A percentile compares a stretch with the other conserved stretches of the same genome.
phyloP scores from a whole-genome alignment of 1,284 basidiomycete genomes.

The Spongispora temasekensis region DNA sequence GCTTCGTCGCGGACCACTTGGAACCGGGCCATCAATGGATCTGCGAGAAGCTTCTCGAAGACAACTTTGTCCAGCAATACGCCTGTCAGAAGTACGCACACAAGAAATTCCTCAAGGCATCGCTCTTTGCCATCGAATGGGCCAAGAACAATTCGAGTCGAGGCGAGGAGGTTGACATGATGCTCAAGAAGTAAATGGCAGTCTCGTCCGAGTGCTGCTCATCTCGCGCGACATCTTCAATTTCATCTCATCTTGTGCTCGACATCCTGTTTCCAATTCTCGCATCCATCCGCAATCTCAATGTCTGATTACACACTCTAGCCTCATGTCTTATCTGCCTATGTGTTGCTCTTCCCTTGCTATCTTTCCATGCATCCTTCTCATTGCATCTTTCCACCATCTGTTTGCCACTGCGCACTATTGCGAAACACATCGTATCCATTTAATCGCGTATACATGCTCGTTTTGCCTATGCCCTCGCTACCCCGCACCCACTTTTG shows the following conservation, averaged over 20 bases:
- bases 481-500: constrained; percentile 18
- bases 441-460: constrained; percentile 38
- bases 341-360: constrained; percentile 39
- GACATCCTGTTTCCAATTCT: constrained; percentile 39
- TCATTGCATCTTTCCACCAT: constrained; percentile 25
- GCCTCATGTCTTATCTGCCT: constrained; percentile 37
- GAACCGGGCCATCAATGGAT: constrained; percentile 82
- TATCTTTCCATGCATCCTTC: constrained; percentile 34
- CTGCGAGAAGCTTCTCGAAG: constrained; percentile 82
- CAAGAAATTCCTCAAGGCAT: constrained; percentile 95
- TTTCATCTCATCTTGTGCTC: constrained; percentile 38
- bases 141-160: constrained; percentile 46
- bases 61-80: constrained; percentile 82
- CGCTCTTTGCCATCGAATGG: constrained; percentile 72
- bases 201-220: constrained; percentile 19
- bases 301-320: constrained; percentile 42
- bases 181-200: constrained; percentile 48
- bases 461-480: constrained; percentile 33
- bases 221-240: constrained; percentile 29
- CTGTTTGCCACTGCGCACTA: constrained; percentile 33
- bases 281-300: constrained; percentile 38
- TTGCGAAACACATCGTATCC: constrained; percentile 39
- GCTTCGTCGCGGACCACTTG: constrained; percentile 90
- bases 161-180: constrained; percentile 43
- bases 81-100: constrained; percentile 97